Evolutionary conservation across 345 rosid genomes (phyloP).

Genomic region (Sonneratia alba): DNA sequence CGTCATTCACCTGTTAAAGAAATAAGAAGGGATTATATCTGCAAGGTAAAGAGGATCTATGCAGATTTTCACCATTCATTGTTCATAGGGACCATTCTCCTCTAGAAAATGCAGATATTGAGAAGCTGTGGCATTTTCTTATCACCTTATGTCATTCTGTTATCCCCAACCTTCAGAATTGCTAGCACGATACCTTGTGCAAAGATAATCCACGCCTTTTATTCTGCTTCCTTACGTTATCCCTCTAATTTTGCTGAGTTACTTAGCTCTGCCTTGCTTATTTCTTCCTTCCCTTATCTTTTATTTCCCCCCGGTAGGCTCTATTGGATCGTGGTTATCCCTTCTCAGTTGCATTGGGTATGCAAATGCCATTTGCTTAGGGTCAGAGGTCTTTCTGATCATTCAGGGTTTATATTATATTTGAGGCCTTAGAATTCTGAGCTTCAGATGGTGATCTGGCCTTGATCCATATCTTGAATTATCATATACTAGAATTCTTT

Average conservation of each 20-base stretch:
- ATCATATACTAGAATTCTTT: background rate
- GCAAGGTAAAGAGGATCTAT: constrained; percentile 67
- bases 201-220: background rate
- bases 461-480: background rate
- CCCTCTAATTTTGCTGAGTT: background rate
- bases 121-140: background rate
- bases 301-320: background rate
- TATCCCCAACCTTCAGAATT: background rate
- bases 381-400: background rate
- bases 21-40: constrained; percentile 90
- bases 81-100: constrained; percentile 1
- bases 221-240: background rate
- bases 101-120: background rate
- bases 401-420: background rate
- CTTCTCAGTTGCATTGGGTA: background rate
- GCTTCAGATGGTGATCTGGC: background rate
- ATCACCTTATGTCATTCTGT: background rate
- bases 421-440: background rate
- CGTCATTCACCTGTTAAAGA: constrained; percentile 84
- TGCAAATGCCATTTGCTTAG: background rate
- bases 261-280: background rate
- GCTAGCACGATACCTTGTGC: background rate
- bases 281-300: background rate
- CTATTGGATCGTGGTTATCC: background rate
- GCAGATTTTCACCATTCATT: constrained; percentile 8